These are phyloP conservation scores for Cladosporium phlei DNA, from an alignment of 2,329 filamentous ascomycete species.

Conservation along the genomic window DNA sequence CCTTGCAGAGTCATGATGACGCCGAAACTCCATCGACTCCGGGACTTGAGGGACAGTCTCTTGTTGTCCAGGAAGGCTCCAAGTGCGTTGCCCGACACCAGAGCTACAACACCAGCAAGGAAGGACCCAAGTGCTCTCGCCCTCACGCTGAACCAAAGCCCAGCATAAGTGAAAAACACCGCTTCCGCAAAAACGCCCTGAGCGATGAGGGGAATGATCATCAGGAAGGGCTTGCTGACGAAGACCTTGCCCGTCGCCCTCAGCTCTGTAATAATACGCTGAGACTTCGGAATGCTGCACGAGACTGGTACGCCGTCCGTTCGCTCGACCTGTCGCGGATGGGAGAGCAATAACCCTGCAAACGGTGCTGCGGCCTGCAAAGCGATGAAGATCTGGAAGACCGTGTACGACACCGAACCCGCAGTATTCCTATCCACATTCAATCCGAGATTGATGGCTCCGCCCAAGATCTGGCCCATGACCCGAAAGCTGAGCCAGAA, in stretches of 20 bases:
- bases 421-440: slow-evolving; percentile 55
- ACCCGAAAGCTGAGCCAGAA: slow-evolving; percentile 63
- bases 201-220: slow-evolving; percentile 63
- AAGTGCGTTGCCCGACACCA: slow-evolving; percentile 61
- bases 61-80: slow-evolving; percentile 62
- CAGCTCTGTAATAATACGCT: slow-evolving; percentile 56
- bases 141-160: slow-evolving; percentile 65
- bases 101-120: slow-evolving; percentile 62
- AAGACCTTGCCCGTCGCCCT: slow-evolving; percentile 57
- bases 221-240: slow-evolving; percentile 56
- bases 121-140: slow-evolving; percentile 67
- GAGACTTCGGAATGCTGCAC: slow-evolving; percentile 47
- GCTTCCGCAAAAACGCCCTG: slow-evolving; percentile 68
- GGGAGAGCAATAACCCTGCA: slow-evolving; percentile 59
- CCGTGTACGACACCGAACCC: slow-evolving; percentile 64
- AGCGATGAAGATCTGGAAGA: slow-evolving; percentile 66
- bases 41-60: slow-evolving; percentile 48
- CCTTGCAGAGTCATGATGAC: slow-evolving; percentile 56
- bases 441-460: slow-evolving; percentile 65
- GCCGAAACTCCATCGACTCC: slow-evolving; percentile 54
- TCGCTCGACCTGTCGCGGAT: slow-evolving; percentile 58
- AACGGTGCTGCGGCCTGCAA: slow-evolving; percentile 63
- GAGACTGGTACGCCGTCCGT: slow-evolving; percentile 60
- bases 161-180: slow-evolving; percentile 61
- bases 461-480: slow-evolving; percentile 64